Base-by-base conservation (phyloP, 805 yeast species). In the Candida railenensis region DNA sequence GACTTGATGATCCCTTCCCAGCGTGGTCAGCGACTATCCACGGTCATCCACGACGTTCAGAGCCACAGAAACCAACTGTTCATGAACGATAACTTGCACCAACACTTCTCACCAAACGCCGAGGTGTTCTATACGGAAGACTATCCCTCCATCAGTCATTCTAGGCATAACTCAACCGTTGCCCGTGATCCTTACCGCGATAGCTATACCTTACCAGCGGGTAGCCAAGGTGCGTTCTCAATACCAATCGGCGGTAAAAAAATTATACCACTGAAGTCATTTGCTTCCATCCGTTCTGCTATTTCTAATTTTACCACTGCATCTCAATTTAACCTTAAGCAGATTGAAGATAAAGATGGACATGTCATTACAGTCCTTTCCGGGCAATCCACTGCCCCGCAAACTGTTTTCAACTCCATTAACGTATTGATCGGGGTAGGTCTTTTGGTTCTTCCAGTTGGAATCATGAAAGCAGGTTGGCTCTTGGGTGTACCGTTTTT, bases 331-430 rank as follows among this genome's bases (percentile, higher is more conserved):
- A 73, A 78, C 42, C 62, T 84, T 47, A 80, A 79, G 55, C 80
- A 78, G 57, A 79, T 87, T 19, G 94, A 87, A 59, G 85, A 83
- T 46, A 67, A 74, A 46, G 83, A 83, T 53, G 96, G 96, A 4
- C 79, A 81, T 47, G 69, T 83, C 3, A 77, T 85, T 37, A 84
- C 91, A 2, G 81, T 87, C 49, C 68, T 85, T 42, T 87, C 85
- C 1, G 96, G 96, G 36, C 89, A 86, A 61, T 87, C 96, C 3
- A 84, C 89, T 0, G 85, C 82, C 9, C 83, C 87, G 1, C 95
- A 87, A 59, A 87, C 95, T 0, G 68, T 85, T 3, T 85, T 87
- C 71, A 87, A 87, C 55, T 83, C 91, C 1, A 82, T 84, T 45
- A 84, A 84, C 57, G 81, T 81, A 8, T 69, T 84, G 42, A 80